These are phyloP conservation scores for Lobulomyces angularis DNA, from an alignment of 192 early-diverging fungal genomes.

Conservation along the genomic window DNA sequence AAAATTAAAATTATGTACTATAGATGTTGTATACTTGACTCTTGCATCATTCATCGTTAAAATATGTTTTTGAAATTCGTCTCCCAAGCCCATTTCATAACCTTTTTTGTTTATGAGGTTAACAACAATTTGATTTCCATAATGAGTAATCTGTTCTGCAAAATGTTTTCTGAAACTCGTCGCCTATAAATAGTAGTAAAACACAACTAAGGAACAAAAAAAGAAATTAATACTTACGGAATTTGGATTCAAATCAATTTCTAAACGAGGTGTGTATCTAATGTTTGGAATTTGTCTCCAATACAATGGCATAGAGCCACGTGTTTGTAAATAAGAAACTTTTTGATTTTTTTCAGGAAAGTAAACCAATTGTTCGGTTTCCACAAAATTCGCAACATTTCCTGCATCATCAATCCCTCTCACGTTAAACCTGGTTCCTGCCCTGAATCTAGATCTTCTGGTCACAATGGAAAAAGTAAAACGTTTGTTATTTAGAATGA, in stretches of 20 bases:
- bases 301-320: constrained; percentile 88
- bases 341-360: constrained; percentile 44
- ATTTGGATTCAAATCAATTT: constrained; percentile 52
- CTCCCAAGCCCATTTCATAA: constrained; percentile 75
- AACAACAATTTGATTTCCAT: constrained; percentile 74
- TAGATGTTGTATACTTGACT: constrained; percentile 16
- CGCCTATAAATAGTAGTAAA: constrained; percentile 30
- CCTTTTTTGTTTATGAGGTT: constrained; percentile 92
- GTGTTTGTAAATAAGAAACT: constrained; percentile 74
- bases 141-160: constrained; percentile 49
- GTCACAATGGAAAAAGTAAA: constrained; percentile 75
- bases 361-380: constrained; percentile 87
- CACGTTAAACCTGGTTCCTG: constrained; percentile 82
- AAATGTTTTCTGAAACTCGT: constrained; percentile 63
- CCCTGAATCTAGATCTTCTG: constrained; percentile 34
- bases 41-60: constrained; percentile 22
- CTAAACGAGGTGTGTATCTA: constrained; percentile 79
- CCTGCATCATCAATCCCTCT: constrained; percentile 85
- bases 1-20: not conserved
- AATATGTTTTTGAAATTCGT: constrained; percentile 62
- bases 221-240: constrained; percentile 35
- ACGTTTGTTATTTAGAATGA: constrained; percentile 47
- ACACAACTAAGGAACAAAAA: constrained; percentile 1
- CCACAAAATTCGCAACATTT: constrained; percentile 92
- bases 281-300: constrained; percentile 90